Conservation (phyloP, 164 flowering plant genomes). For the Annona cherimola region DNA sequence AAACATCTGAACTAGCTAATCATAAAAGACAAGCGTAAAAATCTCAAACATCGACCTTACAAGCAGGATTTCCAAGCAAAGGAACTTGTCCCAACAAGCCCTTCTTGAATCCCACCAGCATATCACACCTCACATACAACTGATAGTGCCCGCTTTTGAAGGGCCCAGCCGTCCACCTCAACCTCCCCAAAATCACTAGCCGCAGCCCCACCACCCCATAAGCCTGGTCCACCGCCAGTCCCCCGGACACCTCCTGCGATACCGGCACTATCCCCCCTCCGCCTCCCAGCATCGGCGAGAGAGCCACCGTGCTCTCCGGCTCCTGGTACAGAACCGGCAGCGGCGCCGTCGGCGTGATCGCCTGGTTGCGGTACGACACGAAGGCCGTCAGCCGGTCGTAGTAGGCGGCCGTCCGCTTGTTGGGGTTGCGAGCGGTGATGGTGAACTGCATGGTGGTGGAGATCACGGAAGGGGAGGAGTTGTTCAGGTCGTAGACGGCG, state of each 20-base stretch:
- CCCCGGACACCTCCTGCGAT: slow-evolving; percentile 48
- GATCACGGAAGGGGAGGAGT: slow-evolving; percentile 39
- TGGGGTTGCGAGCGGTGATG: slow-evolving; percentile 60
- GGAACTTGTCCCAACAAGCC: slow-evolving; percentile 59
- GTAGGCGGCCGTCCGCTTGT: slow-evolving; percentile 47
- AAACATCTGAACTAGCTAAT: background rate
- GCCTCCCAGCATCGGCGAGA: slow-evolving; percentile 57
- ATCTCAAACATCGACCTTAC: slow-evolving; percentile 43
- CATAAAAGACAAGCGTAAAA: background rate
- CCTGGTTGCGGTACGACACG: slow-evolving; percentile 51
- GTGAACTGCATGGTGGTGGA: slow-evolving; percentile 76
- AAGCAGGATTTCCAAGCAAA: slow-evolving; percentile 58
- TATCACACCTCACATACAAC: slow-evolving; percentile 60
- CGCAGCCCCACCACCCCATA: slow-evolving; percentile 66
- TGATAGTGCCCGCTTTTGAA: slow-evolving; percentile 38
- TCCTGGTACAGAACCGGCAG: slow-evolving; percentile 58
- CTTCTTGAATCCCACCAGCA: slow-evolving; percentile 55
- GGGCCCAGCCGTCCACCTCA: slow-evolving; percentile 64
- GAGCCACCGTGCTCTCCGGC: slow-evolving; percentile 45
- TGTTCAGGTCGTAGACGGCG: slow-evolving; percentile 56
- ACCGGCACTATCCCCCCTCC: slow-evolving; percentile 39
- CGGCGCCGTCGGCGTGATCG: slow-evolving; percentile 47
- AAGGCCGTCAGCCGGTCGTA: slow-evolving; percentile 54
- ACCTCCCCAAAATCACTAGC: slow-evolving; percentile 53
- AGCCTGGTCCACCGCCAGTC: slow-evolving; percentile 45